Evolutionary conservation across 352 stramenopile species (phyloP).

Genomic region (Globisporangium middletonii): DNA sequence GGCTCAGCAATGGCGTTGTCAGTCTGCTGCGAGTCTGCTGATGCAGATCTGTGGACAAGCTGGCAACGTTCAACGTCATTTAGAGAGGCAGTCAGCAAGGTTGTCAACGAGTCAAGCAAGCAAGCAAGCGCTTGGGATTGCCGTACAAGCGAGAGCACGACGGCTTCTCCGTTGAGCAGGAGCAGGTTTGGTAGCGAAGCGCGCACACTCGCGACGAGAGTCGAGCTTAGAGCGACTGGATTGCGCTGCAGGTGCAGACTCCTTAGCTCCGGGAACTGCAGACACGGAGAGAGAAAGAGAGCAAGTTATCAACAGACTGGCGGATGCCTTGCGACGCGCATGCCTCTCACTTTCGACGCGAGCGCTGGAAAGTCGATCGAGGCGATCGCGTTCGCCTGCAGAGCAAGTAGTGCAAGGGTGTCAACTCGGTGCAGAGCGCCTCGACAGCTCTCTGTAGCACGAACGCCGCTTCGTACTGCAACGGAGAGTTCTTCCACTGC

Average conservation of each 20-base stretch:
- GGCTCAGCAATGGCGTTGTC: too few species aligned
- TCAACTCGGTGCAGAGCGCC: neutral
- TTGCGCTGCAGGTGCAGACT: conserved; percentile 41
- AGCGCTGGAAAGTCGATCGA: conserved; percentile 37
- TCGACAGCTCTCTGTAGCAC: neutral
- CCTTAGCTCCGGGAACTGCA: conserved; percentile 41
- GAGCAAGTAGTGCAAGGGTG: neutral
- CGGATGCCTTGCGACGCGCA: neutral
- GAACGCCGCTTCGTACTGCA: conserved; percentile 17
- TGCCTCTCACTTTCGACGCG: conserved; percentile 19
- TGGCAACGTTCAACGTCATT: neutral
- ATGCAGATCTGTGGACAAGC: neutral
- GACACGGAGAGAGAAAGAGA: neutral
- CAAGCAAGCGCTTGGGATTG: neutral
- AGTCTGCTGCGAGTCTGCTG: too few species aligned
- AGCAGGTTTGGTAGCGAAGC: conserved; percentile 37
- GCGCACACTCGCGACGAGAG: conserved; percentile 14
- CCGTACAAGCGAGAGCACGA: conserved; percentile 30
- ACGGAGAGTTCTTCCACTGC: conserved; percentile 50
- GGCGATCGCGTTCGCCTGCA: conserved; percentile 43
- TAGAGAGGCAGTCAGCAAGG: neutral
- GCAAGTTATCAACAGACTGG: neutral
- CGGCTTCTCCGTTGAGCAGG: conserved; percentile 45
- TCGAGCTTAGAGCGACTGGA: conserved; percentile 15
- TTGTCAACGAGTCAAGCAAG: neutral